Percentiles rank a stretch among this genome's conserved stretches.
phyloP scores from a whole-genome alignment of 2,329 filamentous ascomycete genomes.

The Microsporum ferrugineum region DNA sequence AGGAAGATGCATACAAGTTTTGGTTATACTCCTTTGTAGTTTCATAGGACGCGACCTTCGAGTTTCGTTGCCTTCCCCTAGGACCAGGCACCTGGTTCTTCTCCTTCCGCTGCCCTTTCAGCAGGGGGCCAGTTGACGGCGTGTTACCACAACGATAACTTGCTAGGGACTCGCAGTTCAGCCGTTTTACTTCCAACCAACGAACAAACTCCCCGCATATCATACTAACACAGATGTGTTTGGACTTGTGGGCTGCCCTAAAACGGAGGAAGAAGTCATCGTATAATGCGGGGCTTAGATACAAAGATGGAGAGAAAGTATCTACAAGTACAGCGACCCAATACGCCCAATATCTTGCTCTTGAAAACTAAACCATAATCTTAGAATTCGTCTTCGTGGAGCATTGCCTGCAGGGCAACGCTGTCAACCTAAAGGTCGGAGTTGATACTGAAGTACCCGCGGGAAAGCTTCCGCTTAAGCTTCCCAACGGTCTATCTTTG shows the following conservation, averaged over 20 bases:
- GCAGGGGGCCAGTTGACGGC: too few species aligned
- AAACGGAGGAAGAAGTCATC: background rate
- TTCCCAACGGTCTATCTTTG: conserved; percentile 2
- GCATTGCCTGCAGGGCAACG: background rate
- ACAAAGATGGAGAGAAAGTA: background rate
- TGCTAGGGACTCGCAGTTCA: too few species aligned
- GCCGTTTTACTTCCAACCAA: too few species aligned
- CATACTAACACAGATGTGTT: background rate
- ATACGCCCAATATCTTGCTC: background rate
- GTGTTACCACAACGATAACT: too few species aligned
- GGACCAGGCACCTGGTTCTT: too few species aligned
- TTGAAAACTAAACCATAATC: background rate
- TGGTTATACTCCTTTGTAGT: too few species aligned
- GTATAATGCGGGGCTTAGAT: background rate
- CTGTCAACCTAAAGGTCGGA: background rate
- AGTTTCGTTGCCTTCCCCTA: too few species aligned
- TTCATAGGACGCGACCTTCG: too few species aligned
- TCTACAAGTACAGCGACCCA: background rate
- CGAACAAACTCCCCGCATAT: background rate
- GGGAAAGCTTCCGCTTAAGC: background rate
- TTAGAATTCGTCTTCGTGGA: conserved; percentile 5
- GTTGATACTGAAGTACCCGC: background rate
- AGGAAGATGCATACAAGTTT: too few species aligned
- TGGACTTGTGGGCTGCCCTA: background rate
- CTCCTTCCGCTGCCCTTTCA: too few species aligned